Conservation (phyloP, 2,329 filamentous ascomycete species). For the Pseudogymnoascus destructans region DNA sequence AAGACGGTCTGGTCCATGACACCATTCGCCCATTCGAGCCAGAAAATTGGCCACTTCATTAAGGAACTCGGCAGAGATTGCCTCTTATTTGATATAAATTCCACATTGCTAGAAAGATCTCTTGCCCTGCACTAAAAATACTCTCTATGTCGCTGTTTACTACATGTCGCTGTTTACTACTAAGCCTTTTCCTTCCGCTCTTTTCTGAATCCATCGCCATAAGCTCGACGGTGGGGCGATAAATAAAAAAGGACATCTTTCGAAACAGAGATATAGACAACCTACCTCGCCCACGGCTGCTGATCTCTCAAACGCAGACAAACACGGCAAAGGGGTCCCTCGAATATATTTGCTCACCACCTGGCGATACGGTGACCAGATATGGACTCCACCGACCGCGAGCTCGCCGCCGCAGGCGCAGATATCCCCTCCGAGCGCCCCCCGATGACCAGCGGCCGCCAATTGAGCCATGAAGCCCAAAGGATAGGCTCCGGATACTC, state of each 20-base stretch:
- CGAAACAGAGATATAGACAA: constrained; percentile 1
- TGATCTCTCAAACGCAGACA: neutral
- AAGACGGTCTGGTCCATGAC: constrained; percentile 1
- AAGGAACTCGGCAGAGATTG: neutral
- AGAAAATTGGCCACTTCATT: neutral
- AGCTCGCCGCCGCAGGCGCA: neutral
- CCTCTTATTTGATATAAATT: neutral
- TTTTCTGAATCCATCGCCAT: neutral
- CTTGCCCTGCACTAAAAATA: neutral
- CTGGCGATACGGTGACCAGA: neutral
- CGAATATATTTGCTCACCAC: constrained; percentile 4
- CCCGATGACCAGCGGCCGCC: constrained; percentile 1
- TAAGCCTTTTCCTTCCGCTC: neutral
- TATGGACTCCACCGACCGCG: constrained; percentile 6
- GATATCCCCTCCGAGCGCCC: neutral
- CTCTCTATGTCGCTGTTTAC: neutral
- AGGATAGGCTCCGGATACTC: constrained; percentile 43
- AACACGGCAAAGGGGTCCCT: neutral
- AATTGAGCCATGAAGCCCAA: constrained; percentile 42
- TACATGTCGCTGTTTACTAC: neutral
- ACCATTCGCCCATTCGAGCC: neutral
- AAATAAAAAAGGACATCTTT: neutral
- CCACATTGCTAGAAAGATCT: neutral
- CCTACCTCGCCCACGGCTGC: neutral
- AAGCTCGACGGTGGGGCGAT: neutral